Evolutionary conservation across 345 rosid genomes (phyloP).

Genomic region (Aquilaria sinensis): DNA sequence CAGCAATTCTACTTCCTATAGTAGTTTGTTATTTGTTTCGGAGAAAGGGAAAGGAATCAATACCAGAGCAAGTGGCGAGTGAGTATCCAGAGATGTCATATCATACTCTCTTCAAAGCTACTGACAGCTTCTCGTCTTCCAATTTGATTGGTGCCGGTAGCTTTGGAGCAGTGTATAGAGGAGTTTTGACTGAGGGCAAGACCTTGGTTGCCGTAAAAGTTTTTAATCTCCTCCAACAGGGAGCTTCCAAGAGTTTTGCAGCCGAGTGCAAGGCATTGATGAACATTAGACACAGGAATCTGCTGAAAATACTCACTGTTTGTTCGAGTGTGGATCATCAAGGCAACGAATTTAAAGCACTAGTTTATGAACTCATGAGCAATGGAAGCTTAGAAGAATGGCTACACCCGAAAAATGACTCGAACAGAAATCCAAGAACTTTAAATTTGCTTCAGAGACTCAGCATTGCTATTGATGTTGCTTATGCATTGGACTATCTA

Average conservation of each 20-base stretch:
- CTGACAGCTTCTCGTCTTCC: constrained; percentile 17
- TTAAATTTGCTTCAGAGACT: constrained; percentile 6
- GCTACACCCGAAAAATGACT: constrained; percentile 6
- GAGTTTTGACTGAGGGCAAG: constrained; percentile 1
- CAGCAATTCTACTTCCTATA: not conserved
- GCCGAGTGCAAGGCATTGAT: constrained; percentile 16
- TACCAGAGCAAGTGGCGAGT: not conserved
- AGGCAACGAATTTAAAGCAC: constrained; percentile 17
- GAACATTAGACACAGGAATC: constrained; percentile 17
- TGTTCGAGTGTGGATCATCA: constrained; percentile 13
- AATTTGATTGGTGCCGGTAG: constrained; percentile 24
- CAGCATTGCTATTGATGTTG: not conserved
- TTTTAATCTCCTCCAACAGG: constrained; percentile 11
- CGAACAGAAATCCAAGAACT: no score
- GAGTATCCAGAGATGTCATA: not conserved
- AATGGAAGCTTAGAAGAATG: constrained; percentile 17
- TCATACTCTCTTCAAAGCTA: constrained; percentile 12
- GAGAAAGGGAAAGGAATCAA: not conserved
- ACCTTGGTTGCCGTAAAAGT: constrained; percentile 14
- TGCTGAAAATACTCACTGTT: constrained; percentile 12
- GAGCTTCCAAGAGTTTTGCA: constrained; percentile 20
- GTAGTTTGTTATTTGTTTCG: not conserved
- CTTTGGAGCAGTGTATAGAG: constrained; percentile 24
- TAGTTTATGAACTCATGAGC: constrained; percentile 16
- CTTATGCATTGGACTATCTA: constrained; percentile 12